These are phyloP conservation scores for Pseudocercospora crystallina DNA, from an alignment of 2,329 filamentous ascomycete species.

Conservation along the genomic window DNA sequence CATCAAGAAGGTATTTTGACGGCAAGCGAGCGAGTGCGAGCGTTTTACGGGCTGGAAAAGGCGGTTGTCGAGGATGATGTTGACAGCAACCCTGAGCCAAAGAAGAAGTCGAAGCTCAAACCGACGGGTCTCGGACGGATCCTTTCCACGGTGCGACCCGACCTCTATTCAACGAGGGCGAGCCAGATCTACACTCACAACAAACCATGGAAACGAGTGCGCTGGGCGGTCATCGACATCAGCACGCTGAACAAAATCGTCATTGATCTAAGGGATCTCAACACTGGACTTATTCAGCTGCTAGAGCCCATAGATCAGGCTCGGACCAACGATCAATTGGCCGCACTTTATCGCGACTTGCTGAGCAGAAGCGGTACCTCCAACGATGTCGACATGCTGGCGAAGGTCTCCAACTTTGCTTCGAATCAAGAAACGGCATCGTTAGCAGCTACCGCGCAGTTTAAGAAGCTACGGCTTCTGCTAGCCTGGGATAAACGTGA, in stretches of 20 bases:
- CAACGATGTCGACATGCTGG: too few relatives aligned
- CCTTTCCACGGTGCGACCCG: background rate
- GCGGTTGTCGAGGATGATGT: background rate
- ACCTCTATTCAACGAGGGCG: background rate
- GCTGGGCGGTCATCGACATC: background rate
- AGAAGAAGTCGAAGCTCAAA: too few relatives aligned
- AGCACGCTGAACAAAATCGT: background rate
- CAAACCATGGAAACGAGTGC: slow-evolving; percentile 1
- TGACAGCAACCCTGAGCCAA: too few relatives aligned
- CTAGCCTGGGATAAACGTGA: too few relatives aligned
- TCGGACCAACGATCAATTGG: background rate
- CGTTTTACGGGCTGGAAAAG: background rate
- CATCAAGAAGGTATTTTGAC: background rate
- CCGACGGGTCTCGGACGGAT: background rate
- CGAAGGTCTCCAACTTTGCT: background rate
- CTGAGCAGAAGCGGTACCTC: background rate
- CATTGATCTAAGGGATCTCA: slow-evolving; percentile 1
- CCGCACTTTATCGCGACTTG: background rate
- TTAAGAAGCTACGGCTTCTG: too few relatives aligned
- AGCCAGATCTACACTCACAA: background rate
- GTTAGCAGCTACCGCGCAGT: too few relatives aligned
- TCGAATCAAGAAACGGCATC: background rate
- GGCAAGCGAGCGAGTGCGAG: background rate
- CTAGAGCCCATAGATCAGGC: background rate
- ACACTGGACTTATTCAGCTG: background rate